phyloP scores from a whole-genome alignment of 257 asterid genomes.

The Nicotiana tomentosiformis region DNA sequence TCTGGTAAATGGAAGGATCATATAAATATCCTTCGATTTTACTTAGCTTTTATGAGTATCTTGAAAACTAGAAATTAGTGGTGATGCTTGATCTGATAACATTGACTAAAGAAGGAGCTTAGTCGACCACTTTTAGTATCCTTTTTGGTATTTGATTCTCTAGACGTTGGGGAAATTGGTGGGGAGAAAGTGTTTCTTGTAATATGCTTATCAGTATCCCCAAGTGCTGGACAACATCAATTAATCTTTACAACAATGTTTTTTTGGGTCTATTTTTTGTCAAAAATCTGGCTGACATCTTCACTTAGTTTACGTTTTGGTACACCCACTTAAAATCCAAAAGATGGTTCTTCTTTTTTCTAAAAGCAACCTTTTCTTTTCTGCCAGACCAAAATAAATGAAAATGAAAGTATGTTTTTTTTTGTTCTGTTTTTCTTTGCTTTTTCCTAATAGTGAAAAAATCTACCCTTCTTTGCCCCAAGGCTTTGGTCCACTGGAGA shows the following conservation, averaged over 20 bases:
- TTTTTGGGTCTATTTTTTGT: constrained; percentile 24
- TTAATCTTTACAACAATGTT: constrained; percentile 17
- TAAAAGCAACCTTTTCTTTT: background rate
- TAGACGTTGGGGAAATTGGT: constrained; percentile 13
- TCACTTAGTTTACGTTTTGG: constrained; percentile 24
- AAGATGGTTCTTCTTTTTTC: background rate
- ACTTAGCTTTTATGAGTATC: background rate
- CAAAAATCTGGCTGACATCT: constrained; percentile 33
- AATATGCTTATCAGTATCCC: constrained; percentile 25
- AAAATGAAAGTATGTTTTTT: background rate
- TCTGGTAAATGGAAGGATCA: background rate
- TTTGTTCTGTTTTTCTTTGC: background rate
- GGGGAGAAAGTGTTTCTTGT: constrained; percentile 30
- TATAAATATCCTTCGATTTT: background rate
- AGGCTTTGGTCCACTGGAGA: too few species aligned
- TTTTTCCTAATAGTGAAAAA: background rate
- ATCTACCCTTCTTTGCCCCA: background rate
- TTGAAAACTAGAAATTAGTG: background rate
- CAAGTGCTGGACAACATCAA: constrained; percentile 33
- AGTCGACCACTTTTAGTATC: background rate
- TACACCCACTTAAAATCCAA: constrained; percentile 19
- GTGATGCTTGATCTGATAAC: background rate
- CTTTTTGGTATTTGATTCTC: constrained; percentile 5
- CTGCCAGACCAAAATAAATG: background rate
- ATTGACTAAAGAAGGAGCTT: background rate